Conservation (phyloP, 208 protist species). For the Acanthamoeba lenticulata region DNA sequence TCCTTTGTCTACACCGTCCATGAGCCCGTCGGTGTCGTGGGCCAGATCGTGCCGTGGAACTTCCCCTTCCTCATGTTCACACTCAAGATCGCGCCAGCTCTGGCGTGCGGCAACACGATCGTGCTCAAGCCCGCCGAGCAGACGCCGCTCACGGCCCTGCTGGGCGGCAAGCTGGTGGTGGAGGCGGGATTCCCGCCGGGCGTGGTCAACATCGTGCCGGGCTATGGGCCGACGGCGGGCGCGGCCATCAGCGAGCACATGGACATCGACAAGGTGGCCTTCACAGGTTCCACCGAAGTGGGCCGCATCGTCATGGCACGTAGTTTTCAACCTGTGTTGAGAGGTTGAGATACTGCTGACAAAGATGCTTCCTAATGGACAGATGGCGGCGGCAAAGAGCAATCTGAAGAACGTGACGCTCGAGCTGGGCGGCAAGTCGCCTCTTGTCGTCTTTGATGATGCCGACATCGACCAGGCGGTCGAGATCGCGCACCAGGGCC, state of each 20-base stretch:
- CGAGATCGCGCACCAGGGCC: constrained; percentile 70
- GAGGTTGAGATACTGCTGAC: neutral
- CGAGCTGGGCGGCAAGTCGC: constrained; percentile 93
- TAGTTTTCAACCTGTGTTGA: neutral
- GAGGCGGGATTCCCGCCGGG: constrained; percentile 91
- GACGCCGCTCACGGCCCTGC: too few relatives aligned
- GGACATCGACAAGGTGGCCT: constrained; percentile 91
- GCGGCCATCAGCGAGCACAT: constrained; percentile 63
- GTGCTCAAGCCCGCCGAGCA: constrained; percentile 92
- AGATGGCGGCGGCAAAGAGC: constrained; percentile 28
- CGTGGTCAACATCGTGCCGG: constrained; percentile 91
- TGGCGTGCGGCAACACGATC: constrained; percentile 89
- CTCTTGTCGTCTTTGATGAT: constrained; percentile 90
- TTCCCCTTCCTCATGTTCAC: constrained; percentile 87
- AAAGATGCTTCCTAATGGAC: neutral
- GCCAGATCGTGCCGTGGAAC: constrained; percentile 91
- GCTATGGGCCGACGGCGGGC: constrained; percentile 85
- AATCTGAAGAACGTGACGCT: constrained; percentile 85
- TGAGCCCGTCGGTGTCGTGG: constrained; percentile 90
- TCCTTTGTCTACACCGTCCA: constrained; percentile 86
- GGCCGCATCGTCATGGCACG: constrained; percentile 83
- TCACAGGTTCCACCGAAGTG: constrained; percentile 91
- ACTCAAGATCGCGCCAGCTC: constrained; percentile 86
- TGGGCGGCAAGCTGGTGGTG: too few relatives aligned
- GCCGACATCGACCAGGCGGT: constrained; percentile 89